Evolutionary conservation across 208 protist genomes (phyloP), one percentile per base, ranked within the genome.

Genomic region (Acanthamoeba lenticulata): DNA sequence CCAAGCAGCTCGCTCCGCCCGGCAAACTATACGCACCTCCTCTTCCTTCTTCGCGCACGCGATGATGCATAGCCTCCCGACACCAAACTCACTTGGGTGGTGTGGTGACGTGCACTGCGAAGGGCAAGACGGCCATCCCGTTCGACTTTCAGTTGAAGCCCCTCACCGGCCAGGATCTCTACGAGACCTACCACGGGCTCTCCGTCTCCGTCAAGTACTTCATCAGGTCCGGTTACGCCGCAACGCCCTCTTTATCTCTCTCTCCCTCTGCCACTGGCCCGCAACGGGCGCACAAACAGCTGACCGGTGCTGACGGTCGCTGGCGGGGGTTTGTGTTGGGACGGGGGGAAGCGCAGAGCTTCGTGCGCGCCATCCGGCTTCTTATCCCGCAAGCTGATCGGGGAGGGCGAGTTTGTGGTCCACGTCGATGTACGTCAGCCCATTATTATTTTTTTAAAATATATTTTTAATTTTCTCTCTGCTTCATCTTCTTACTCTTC

Each of bases 151-250:
- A 85, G 38, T 17, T 85, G 74, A 55, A 85, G 74, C 21, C 74
- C 36, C 74, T 85, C 6, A 36, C 74, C 21, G 74, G 74, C 27
- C 74, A 85, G 4, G 44, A 85, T 9, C 74, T 85, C 74, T 85
- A 52, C 38, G 74, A 85, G 74, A 85, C 74, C 74, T 85, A 36
- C 19, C 74, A 85, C 44, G 74, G 74, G n/a, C 42, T 85, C 7
- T 11, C 44, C 44, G 21, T 85, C 42, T 2, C 4, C 74, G 49
- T 85, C 44, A 45, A 85, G 36, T 85, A 85, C 44, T 36, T 34
- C 40, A 1, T 85, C 44, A 85, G 42, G 44, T 49, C 3, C 38
- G 21, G 29, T 17, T n/a, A 55, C 15, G 7, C 11, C 32, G 6
- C 27, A 3, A 29, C 5, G 21, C 29, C 29, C 3, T 15, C 45